Conservation (phyloP, 2,329 filamentous ascomycete genomes). For the Trichophyton verrucosum region DNA sequence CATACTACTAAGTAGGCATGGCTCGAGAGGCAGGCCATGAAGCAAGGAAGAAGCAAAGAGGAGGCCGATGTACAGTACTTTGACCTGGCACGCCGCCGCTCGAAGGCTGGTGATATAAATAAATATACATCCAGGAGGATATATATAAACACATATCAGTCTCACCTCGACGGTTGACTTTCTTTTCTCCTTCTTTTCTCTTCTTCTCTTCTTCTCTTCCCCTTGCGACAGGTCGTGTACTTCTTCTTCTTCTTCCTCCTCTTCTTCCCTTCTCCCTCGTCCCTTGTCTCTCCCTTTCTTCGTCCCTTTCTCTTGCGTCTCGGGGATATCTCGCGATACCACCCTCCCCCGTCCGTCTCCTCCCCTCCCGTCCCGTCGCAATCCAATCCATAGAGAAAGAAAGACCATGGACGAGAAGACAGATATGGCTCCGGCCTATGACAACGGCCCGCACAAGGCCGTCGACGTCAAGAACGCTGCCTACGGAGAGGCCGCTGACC, state of each 20-base stretch:
- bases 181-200: background rate
- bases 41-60: background rate
- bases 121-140: background rate
- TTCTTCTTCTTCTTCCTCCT: background rate
- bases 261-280: background rate
- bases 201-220: background rate
- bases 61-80: no score
- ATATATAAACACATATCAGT: background rate
- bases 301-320: background rate
- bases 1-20: background rate
- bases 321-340: background rate
- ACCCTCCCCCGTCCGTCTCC: no score
- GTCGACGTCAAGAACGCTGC: slow-evolving; percentile 20
- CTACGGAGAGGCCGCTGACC: slow-evolving; percentile 38
- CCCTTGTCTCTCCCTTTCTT: background rate
- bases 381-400: background rate
- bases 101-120: no score
- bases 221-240: background rate
- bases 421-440: background rate
- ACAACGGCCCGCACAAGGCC: background rate
- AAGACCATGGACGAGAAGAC: background rate
- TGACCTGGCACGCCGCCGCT: no score
- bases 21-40: background rate
- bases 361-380: background rate
- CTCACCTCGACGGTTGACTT: background rate